phyloP scores from a whole-genome alignment of 257 asterid genomes.

The Solanum okadae region DNA sequence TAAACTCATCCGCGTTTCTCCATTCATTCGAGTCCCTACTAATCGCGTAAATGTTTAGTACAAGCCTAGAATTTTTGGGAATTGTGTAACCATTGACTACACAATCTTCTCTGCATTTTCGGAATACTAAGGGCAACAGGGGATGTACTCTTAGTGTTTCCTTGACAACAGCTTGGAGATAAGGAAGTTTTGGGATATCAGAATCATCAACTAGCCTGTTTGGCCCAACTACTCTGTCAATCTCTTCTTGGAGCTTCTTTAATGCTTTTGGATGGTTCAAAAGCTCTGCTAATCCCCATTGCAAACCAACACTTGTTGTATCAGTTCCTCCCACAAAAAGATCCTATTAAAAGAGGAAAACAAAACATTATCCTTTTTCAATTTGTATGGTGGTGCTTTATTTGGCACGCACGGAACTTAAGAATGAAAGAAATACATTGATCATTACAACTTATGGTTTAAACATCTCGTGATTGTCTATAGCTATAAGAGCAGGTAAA shows the following conservation, averaged over 20 bases:
- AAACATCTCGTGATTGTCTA: background rate
- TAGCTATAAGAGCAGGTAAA: background rate
- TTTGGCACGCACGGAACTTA: background rate
- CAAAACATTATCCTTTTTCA: background rate
- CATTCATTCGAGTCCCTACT: constrained; percentile 12
- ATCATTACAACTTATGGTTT: background rate
- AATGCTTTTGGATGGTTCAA: constrained; percentile 13
- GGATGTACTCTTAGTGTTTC: constrained; percentile 17
- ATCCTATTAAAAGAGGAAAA: constrained; percentile 2
- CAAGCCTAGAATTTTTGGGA: constrained; percentile 5
- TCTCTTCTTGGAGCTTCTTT: constrained; percentile 13
- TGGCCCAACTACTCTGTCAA: constrained; percentile 6
- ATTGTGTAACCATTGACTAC: constrained; percentile 8
- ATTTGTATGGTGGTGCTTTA: background rate
- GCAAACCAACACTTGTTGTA: constrained; percentile 18
- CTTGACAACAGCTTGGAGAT: constrained; percentile 2
- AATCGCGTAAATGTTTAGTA: constrained; percentile 9
- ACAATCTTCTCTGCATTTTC: constrained; percentile 20
- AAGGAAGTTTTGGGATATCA: too few species aligned
- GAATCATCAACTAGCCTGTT: background rate
- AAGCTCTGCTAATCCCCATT: constrained; percentile 24
- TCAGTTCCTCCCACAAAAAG: constrained; percentile 26
- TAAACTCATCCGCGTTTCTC: constrained; percentile 6
- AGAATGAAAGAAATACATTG: background rate
- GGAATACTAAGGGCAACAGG: constrained; percentile 4